Base-by-base conservation (phyloP, 164 flowering plant genomes). In the Annona squamosa region DNA sequence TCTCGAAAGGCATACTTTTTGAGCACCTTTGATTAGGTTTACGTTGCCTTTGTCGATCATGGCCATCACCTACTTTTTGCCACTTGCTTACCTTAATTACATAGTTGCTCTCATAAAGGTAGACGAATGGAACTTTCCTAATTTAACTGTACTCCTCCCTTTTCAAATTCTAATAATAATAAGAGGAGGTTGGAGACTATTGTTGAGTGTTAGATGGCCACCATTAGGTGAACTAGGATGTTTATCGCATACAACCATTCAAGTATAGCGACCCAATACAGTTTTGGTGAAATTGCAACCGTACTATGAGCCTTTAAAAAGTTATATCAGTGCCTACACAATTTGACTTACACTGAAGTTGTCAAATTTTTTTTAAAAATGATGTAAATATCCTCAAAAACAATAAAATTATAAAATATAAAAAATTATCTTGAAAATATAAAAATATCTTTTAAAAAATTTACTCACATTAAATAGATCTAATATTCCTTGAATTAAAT, bases 81-180 rank as follows among this genome's bases (percentile, higher is more conserved):
- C 59, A 18, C 44, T 72, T 13, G 59, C 13, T 52, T 44, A 17
- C 42, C 52, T 68, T 57, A 9, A 45, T 73, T 71, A 70, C 9
- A 7, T 46, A 65, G 5, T 26, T 57, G 65, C 13, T 74, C 48
- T 63, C 47, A 65, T 10, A 80, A 85, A 82, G 78, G 79, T 70
- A 63, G 78, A 78, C 77, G 80, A 77, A 78, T 68, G 81, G 80
- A 67, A 73, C 37, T 71, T 78, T 74, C 80, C 80, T 84, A 79
- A 79, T 64, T 57, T 84, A 80, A 82, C 77, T 83, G 82, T 77
- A 85, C 78, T 77, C 79, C 77, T 76, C 71, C 73, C 57, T 63
- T 71, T 16, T 16, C 74, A 47, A 76, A 80, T 81, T 78, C 83
- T 79, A 79, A 77, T 74, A 46, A 71, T 63, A 70, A 52, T 1